Evolutionary conservation across 1,139 yeast species (phyloP).

Genomic region (Taphrina flavorubra): DNA sequence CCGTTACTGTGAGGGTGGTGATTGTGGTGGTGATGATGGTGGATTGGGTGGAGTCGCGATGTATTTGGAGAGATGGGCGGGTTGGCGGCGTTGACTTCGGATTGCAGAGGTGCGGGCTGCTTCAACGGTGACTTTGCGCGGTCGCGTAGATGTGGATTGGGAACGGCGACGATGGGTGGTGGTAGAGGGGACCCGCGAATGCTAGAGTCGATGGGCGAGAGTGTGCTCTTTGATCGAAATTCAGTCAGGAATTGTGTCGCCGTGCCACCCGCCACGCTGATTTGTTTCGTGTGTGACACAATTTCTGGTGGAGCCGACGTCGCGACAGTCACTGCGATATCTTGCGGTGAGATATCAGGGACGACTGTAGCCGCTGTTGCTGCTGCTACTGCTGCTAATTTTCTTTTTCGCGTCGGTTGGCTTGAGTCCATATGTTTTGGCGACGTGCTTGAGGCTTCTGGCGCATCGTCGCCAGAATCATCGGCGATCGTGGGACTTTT

Average conservation of each 20-base stretch:
- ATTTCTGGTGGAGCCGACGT: constrained; percentile 12
- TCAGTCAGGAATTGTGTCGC: constrained; percentile 15
- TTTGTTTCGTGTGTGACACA: constrained; percentile 2
- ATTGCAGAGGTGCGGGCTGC: background rate
- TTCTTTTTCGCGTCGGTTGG: background rate
- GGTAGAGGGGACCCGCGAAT: constrained; percentile 30
- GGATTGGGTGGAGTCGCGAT: background rate
- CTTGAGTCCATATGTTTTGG: background rate
- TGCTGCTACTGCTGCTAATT: background rate
- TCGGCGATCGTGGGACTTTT: background rate
- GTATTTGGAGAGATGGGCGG: constrained; percentile 9
- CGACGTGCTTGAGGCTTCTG: background rate
- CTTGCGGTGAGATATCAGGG: constrained; percentile 3
- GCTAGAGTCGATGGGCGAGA: constrained; percentile 26
- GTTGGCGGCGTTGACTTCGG: constrained; percentile 14
- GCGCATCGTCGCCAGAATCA: background rate
- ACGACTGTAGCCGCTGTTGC: background rate
- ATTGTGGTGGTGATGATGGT: background rate
- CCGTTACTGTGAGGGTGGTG: too few relatives aligned
- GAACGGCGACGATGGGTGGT: background rate
- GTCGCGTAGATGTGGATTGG: background rate
- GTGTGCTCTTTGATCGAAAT: constrained; percentile 12
- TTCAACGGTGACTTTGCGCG: constrained; percentile 11
- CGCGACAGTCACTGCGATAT: constrained; percentile 11
- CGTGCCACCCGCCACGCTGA: constrained; percentile 6